A percentile compares a stretch with the other conserved stretches of the same genome.
phyloP scores from a whole-genome alignment of 75 land plant genomes.

The Sequoiadendron giganteum region DNA sequence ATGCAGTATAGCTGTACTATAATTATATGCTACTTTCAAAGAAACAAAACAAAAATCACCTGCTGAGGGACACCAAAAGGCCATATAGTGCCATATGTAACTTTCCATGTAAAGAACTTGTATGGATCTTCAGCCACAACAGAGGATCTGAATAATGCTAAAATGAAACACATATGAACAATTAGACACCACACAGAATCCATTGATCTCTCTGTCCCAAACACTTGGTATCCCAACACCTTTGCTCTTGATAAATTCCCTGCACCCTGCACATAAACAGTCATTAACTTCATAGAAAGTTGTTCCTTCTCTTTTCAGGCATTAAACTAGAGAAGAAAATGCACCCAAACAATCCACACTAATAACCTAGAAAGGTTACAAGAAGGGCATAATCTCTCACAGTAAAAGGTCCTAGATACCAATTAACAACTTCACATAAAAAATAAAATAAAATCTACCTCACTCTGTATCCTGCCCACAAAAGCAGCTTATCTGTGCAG shows the following conservation, averaged over 20 bases:
- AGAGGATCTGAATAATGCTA: not conserved
- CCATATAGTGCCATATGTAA: conserved; percentile 28
- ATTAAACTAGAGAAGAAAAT: not conserved
- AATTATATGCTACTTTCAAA: not conserved
- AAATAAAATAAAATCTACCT: not conserved
- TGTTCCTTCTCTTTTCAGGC: not conserved
- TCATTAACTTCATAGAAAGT: not conserved
- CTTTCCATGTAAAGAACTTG: conserved; percentile 45
- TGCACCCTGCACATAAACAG: not conserved
- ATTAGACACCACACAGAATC: not conserved
- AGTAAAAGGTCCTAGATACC: not conserved
- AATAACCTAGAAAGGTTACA: no score
- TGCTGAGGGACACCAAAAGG: conserved; percentile 34
- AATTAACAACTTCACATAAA: not conserved
- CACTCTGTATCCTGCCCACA: not conserved
- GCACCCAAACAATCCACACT: not conserved
- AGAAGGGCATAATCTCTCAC: no score
- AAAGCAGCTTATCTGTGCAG: not conserved
- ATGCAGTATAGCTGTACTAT: not conserved
- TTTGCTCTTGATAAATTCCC: not conserved
- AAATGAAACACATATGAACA: not conserved
- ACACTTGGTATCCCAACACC: not conserved
- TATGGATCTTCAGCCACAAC: conserved; percentile 23
- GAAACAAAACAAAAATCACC: conserved; percentile 14
- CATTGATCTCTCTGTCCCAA: not conserved